phyloP scores from a whole-genome alignment of 108 stramenopile genomes.

The Hondaea fermentalgiana region DNA sequence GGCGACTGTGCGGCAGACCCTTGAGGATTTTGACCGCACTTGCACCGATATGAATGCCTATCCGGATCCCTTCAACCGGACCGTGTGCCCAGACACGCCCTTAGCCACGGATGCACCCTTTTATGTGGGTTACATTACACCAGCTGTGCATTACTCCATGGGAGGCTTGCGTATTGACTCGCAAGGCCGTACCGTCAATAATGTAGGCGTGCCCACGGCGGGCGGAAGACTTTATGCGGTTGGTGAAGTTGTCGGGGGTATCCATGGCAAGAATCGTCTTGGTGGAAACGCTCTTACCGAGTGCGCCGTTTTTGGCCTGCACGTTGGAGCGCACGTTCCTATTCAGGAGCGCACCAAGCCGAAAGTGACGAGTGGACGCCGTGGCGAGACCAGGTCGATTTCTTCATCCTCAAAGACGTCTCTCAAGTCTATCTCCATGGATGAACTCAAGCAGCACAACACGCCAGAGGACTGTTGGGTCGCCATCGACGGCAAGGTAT shows the following conservation, averaged over 20 bases:
- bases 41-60: constrained; percentile 14
- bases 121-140: constrained; percentile 18
- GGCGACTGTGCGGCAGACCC: constrained; percentile 39
- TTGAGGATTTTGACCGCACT: constrained; percentile 53
- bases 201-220: constrained; percentile 20
- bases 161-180: constrained; percentile 9
- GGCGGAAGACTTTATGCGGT: constrained; percentile 37
- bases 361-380: not conserved
- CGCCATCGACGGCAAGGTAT: constrained; percentile 69
- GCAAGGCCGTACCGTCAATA: not conserved
- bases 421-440: constrained; percentile 46
- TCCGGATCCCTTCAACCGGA: not conserved
- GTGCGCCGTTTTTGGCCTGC: constrained; percentile 46
- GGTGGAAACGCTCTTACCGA: constrained; percentile 48
- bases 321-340: not conserved
- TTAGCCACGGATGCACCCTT: not conserved
- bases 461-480: constrained; percentile 75
- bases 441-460: constrained; percentile 64
- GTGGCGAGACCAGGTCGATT: not conserved
- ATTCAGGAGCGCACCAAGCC: not conserved
- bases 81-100: not conserved
- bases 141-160: constrained; percentile 25
- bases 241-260: constrained; percentile 47
- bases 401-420: not conserved
- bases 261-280: constrained; percentile 46